Percentiles rank a stretch among this genome's conserved stretches.
These are phyloP conservation scores for Ceriops tagal DNA, from an alignment of 345 rosid species.

Conservation along the genomic window DNA sequence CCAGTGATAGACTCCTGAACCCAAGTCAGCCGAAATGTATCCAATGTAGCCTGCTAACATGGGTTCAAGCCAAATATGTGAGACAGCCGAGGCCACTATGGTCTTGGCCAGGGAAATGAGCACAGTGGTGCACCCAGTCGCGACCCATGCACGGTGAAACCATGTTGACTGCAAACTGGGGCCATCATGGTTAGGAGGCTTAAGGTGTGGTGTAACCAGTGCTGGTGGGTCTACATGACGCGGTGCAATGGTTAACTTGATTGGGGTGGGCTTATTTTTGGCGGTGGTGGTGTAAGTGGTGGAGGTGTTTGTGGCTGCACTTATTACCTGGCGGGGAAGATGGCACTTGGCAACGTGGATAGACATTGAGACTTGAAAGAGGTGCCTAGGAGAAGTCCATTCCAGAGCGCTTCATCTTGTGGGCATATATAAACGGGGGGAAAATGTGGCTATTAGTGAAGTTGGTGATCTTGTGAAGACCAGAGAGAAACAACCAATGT, in stretches of 20 bases:
- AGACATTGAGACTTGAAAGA: slow-evolving; percentile 38
- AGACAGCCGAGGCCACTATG: slow-evolving; percentile 33
- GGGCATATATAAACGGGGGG: slow-evolving; percentile 8
- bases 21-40: slow-evolving; percentile 72
- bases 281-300: slow-evolving; percentile 5
- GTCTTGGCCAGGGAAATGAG: slow-evolving; percentile 58
- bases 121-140: slow-evolving; percentile 63
- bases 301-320: slow-evolving; percentile 30
- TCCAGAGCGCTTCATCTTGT: not conserved
- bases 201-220: not conserved
- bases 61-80: slow-evolving; percentile 57
- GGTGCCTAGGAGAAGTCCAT: slow-evolving; percentile 11
- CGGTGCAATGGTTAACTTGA: slow-evolving; percentile 25
- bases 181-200: slow-evolving; percentile 43
- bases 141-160: slow-evolving; percentile 72
- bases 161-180: slow-evolving; percentile 62
- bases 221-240: slow-evolving; percentile 16
- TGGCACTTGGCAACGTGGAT: slow-evolving; percentile 23
- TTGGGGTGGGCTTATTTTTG: slow-evolving; percentile 29
- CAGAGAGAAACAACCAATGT: not conserved
- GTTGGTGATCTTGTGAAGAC: slow-evolving; percentile 2
- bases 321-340: slow-evolving; percentile 10
- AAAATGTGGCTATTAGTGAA: slow-evolving; percentile 24
- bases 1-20: slow-evolving; percentile 94
- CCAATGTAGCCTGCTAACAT: slow-evolving; percentile 63